These are phyloP conservation scores for Ceratobasidium sp. DNA, from an alignment of 1,284 basidiomycete species.

Conservation along the genomic window DNA sequence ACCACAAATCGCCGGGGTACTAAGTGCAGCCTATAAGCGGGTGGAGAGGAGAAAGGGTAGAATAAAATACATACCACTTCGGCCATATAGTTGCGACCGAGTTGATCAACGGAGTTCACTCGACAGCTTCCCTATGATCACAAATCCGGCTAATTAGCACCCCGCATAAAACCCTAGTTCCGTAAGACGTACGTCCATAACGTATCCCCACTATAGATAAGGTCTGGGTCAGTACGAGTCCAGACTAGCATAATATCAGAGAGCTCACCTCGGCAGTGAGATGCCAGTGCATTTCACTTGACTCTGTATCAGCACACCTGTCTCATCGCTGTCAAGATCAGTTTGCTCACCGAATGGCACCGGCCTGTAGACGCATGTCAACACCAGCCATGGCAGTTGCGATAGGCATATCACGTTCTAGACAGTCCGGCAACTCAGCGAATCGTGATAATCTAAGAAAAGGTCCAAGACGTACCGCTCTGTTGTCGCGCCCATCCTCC, in stretches of 20 bases:
- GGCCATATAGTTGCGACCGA: conserved; percentile 73
- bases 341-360: conserved; percentile 68
- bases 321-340: background rate
- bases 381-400: conserved; percentile 74
- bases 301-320: background rate
- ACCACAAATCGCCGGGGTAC: conserved; percentile 59
- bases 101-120: conserved; percentile 70
- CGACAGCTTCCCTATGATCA: conserved; percentile 68
- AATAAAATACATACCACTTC: conserved; percentile 69
- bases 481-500: conserved; percentile 82
- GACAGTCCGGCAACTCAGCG: conserved; percentile 43
- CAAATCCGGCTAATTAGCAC: background rate
- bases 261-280: conserved; percentile 46
- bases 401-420: conserved; percentile 66
- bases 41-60: conserved; percentile 64
- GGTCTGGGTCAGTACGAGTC: background rate
- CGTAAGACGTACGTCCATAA: conserved; percentile 60
- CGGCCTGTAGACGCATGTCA: conserved; percentile 77
- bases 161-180: background rate
- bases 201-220: conserved; percentile 72
- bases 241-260: background rate
- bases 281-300: conserved; percentile 51
- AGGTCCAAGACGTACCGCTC: conserved; percentile 62
- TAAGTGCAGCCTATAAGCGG: conserved; percentile 55
- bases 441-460: background rate